phyloP scores from a whole-genome alignment of 2,329 filamentous ascomycete genomes.

The Sporothrix luriei region DNA sequence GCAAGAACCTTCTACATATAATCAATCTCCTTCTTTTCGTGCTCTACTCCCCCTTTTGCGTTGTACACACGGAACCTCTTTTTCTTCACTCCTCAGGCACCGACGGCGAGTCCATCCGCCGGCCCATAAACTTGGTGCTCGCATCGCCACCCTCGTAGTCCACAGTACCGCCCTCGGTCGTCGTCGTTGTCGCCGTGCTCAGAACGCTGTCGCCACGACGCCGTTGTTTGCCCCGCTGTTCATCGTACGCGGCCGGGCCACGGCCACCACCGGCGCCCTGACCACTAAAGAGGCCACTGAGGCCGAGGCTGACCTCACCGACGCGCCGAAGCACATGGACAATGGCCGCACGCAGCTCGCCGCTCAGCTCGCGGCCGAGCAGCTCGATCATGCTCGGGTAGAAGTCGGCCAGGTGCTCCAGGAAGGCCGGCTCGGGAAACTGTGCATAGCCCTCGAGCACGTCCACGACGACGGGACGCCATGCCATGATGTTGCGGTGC shows the following conservation, averaged over 20 bases:
- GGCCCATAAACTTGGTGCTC: conserved; percentile 38
- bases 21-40: background rate
- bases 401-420: conserved; percentile 76
- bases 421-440: conserved; percentile 80
- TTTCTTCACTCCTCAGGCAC: background rate
- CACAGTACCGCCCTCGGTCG: conserved; percentile 31
- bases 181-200: conserved; percentile 33
- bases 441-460: conserved; percentile 89
- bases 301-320: conserved; percentile 72
- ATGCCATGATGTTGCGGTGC: conserved; percentile 94
- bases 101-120: conserved; percentile 34
- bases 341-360: conserved; percentile 76
- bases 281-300: conserved; percentile 49
- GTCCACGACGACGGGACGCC: conserved; percentile 95
- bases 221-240: conserved; percentile 10
- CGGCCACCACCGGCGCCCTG: background rate
- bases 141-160: conserved; percentile 38
- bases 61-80: too few relatives aligned
- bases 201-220: conserved; percentile 35
- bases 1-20: background rate
- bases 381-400: conserved; percentile 85
- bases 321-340: conserved; percentile 77
- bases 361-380: conserved; percentile 75
- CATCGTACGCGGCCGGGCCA: conserved; percentile 28
- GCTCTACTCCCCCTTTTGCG: background rate